Base-by-base conservation (phyloP, 768 basidiomycete species). In the Suillus tomentosus region DNA sequence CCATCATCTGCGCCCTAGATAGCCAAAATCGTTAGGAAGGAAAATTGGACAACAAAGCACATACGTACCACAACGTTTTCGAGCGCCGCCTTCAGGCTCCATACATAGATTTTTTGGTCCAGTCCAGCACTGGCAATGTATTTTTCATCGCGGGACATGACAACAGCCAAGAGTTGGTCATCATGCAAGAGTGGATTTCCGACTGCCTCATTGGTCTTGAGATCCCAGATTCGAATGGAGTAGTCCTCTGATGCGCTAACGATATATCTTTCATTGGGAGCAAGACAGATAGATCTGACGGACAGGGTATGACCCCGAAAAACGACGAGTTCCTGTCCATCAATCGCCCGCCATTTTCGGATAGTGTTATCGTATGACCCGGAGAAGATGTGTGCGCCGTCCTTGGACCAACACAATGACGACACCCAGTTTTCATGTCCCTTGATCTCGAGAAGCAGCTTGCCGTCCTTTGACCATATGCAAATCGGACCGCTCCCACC, bases 121-220 rank as follows among this genome's bases (percentile, higher is more conserved):
- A 84, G 84, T 0, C 94, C 94, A 13, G 87, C 94, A 69, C 90
- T 94, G 3, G 87, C 92, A 5, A 97, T 80, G 60, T 87, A 85
- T 70, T 83, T 87, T 15, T 90, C 94, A 77, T 96, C 93, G 31
- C 5, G 81, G 68, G 90, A 94, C 43, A 95, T 70, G 5, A 94
- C 91, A 4, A 96, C 80, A 6, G 85, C 81, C 34, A 91, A 80
- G 0, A 97, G 84, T 75, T 92, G 89, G 68, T 92, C 92, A 10
- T 83, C 87, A 72, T 96, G 95, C 0, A 93, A 94, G 63, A 82
- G 75, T 3, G 84, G 72, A 1, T 81, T 80, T 7, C 60, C 60
- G 2, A 60, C 10, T 48, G 7, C 43, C 48, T 50, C 27, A 34
- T 60, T 45, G 3, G 9, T 60, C 9, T 31, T 14, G 27, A 24